Conservation (phyloP, 345 rosid genomes). For the Moricandia moricandioides region DNA sequence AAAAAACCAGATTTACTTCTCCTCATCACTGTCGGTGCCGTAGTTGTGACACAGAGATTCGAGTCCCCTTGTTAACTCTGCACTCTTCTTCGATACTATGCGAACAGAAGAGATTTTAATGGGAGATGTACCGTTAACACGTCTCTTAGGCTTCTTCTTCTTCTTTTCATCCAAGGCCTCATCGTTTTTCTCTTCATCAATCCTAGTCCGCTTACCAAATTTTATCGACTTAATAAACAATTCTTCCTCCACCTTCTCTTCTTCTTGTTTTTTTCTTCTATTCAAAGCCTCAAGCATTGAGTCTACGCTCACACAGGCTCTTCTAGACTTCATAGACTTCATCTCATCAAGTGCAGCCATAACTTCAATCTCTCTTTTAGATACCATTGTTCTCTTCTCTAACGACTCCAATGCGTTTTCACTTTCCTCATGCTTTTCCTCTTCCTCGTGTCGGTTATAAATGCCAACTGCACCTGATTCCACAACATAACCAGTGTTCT, state of each 20-base stretch:
- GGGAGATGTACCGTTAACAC: slow-evolving; percentile 13
- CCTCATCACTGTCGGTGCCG: slow-evolving; percentile 40
- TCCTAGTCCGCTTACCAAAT: slow-evolving; percentile 40
- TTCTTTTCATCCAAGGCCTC: slow-evolving; percentile 45
- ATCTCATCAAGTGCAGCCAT: slow-evolving; percentile 71
- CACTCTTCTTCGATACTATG: slow-evolving; percentile 44
- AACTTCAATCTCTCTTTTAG: slow-evolving; percentile 79
- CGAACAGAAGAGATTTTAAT: slow-evolving; percentile 34
- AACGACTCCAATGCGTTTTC: slow-evolving; percentile 68
- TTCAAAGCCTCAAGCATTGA: slow-evolving; percentile 79
- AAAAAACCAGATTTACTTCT: background rate
- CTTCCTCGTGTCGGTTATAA: slow-evolving; percentile 42
- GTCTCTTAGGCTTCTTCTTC: background rate
- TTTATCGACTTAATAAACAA: slow-evolving; percentile 46
- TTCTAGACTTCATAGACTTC: slow-evolving; percentile 57
- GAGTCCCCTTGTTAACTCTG: slow-evolving; percentile 31
- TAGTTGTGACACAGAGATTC: slow-evolving; percentile 46
- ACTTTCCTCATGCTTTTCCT: slow-evolving; percentile 44
- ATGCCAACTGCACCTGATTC: slow-evolving; percentile 64
- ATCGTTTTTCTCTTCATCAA: slow-evolving; percentile 43
- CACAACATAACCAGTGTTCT: slow-evolving; percentile 59
- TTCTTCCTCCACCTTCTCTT: slow-evolving; percentile 43
- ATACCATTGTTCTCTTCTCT: slow-evolving; percentile 66
- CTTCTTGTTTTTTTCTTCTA: slow-evolving; percentile 46
- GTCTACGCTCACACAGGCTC: slow-evolving; percentile 70